Percentiles rank a stretch among this genome's conserved stretches.
Conservation (phyloP, 2,329 filamentous ascomycete genomes). For the Paracorniculantispora psalliotae region DNA sequence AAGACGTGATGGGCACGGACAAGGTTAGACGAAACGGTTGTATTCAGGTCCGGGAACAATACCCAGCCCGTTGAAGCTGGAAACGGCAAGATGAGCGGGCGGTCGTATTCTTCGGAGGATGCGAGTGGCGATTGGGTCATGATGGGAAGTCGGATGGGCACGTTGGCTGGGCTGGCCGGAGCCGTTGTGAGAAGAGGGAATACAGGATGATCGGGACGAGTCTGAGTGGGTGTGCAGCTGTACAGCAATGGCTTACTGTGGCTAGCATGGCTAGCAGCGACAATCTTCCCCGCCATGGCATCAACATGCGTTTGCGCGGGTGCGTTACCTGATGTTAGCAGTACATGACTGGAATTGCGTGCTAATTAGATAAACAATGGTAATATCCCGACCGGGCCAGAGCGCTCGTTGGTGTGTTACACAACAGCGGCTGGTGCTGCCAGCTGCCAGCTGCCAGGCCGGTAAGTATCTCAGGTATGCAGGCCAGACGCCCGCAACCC, state of each 20-base stretch:
- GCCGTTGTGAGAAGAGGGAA: not conserved
- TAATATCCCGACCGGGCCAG: not conserved
- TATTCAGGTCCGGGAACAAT: not conserved
- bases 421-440: not conserved
- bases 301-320: not conserved
- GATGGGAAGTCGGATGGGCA: not conserved
- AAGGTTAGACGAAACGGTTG: not conserved
- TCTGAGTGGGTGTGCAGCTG: not conserved
- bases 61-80: not conserved
- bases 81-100: not conserved
- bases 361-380: not conserved
- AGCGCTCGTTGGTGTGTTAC: not conserved
- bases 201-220: not conserved
- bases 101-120: not conserved
- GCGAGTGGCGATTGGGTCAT: not conserved
- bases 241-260: not conserved
- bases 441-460: not conserved
- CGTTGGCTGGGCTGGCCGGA: not conserved
- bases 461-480: not conserved
- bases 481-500: not conserved
- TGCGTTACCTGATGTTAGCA: not conserved
- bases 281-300: not conserved
- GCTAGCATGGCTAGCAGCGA: not conserved
- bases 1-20: not conserved
- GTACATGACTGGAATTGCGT: too few species aligned